phyloP scores from a whole-genome alignment of 1,284 basidiomycete species.

The Sporisorium graminicola region DNA sequence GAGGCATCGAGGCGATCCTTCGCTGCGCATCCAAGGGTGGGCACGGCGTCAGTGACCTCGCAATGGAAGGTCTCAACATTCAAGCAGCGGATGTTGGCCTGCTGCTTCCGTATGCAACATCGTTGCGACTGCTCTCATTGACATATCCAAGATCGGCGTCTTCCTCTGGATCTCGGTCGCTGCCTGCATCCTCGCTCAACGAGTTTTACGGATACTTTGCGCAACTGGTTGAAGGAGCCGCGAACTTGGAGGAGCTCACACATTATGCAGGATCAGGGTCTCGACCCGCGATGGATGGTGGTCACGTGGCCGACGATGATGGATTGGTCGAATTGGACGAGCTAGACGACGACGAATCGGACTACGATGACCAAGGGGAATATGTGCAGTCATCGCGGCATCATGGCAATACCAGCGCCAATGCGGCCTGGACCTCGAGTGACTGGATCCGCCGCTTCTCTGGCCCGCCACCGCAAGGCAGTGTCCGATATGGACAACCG shows the following conservation, averaged over 20 bases:
- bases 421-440: slow-evolving; percentile 9
- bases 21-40: slow-evolving; percentile 15
- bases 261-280: slow-evolving; percentile 54
- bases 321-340: slow-evolving; percentile 48
- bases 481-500: slow-evolving; percentile 37
- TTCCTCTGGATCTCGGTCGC: slow-evolving; percentile 36
- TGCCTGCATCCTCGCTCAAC: slow-evolving; percentile 27
- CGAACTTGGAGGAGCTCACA: slow-evolving; percentile 45
- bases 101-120: slow-evolving; percentile 26
- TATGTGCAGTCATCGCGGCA: slow-evolving; percentile 15
- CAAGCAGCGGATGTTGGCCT: slow-evolving; percentile 31
- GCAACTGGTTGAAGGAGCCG: slow-evolving; percentile 34
- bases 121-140: slow-evolving; percentile 43
- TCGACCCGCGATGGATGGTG: slow-evolving; percentile 42
- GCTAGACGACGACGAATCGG: slow-evolving; percentile 35
- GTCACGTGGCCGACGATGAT: slow-evolving; percentile 36
- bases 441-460: slow-evolving; percentile 43
- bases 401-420: not conserved
- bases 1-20: slow-evolving; percentile 53
- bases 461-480: slow-evolving; percentile 42
- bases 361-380: slow-evolving; percentile 35
- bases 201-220: slow-evolving; percentile 52
- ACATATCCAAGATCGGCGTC: slow-evolving; percentile 54
- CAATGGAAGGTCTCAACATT: slow-evolving; percentile 60
- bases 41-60: slow-evolving; percentile 44